A percentile compares a stretch with the other conserved stretches of the same genome.
These are phyloP conservation scores for Coemansia sp. DNA, from an alignment of 192 early-diverging fungal species.

Conservation along the genomic window DNA sequence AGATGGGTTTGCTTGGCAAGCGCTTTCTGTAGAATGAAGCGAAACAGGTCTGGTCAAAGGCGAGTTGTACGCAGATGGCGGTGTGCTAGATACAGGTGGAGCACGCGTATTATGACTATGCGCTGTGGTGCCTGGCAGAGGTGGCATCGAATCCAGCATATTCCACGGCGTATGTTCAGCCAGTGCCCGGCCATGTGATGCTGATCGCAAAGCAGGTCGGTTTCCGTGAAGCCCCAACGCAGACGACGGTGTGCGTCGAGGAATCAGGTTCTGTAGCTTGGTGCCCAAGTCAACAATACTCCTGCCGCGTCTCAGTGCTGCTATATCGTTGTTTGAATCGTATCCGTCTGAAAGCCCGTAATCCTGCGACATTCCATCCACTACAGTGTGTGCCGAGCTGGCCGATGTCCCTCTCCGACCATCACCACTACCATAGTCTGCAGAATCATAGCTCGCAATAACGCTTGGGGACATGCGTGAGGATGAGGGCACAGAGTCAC, in stretches of 20 bases:
- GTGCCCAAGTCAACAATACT: constrained; percentile 38
- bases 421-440: too few species aligned
- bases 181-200: constrained; percentile 18
- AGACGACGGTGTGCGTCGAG: constrained; percentile 22
- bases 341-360: too few species aligned
- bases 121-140: constrained; percentile 13
- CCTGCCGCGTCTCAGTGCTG: constrained; percentile 17
- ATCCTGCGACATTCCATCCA: too few species aligned
- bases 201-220: constrained; percentile 7
- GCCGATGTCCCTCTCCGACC: constrained; percentile 6
- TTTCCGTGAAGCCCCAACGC: constrained; percentile 1
- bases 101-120: not conserved
- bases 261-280: constrained; percentile 44
- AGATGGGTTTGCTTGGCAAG: too few species aligned
- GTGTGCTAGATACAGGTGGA: constrained; percentile 8
- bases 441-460: not conserved
- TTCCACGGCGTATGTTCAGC: constrained; percentile 17
- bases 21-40: not conserved
- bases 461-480: not conserved
- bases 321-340: too few species aligned
- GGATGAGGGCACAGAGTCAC: not conserved
- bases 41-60: constrained; percentile 3
- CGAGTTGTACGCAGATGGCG: constrained; percentile 17
- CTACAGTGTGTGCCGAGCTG: constrained; percentile 18
- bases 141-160: constrained; percentile 21